These are phyloP conservation scores for Colletotrichum scovillei DNA, from an alignment of 2,329 filamentous ascomycete genomes.

Conservation along the genomic window DNA sequence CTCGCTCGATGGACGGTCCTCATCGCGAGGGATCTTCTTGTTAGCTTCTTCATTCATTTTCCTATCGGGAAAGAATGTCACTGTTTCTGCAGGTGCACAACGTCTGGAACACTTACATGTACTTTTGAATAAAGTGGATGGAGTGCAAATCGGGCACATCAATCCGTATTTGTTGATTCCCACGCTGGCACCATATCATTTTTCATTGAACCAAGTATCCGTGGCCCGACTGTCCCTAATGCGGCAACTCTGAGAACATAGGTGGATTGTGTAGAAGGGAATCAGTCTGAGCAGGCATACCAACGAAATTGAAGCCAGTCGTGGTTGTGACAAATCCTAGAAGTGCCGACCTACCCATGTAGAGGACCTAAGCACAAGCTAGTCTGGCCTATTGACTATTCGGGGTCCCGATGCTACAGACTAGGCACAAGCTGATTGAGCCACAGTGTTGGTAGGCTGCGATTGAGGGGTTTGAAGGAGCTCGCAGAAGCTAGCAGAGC, in stretches of 20 bases:
- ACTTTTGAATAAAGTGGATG: too few species aligned
- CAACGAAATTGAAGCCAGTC: not conserved
- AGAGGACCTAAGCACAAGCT: not conserved
- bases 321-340: not conserved
- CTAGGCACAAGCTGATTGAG: not conserved
- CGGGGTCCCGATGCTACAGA: too few species aligned
- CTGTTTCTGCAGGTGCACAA: too few species aligned
- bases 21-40: too few species aligned
- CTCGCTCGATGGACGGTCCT: too few species aligned
- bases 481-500: not conserved
- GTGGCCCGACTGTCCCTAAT: not conserved
- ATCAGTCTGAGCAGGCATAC: not conserved
- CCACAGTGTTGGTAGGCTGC: not conserved
- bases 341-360: not conserved
- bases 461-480: not conserved
- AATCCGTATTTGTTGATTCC: not conserved
- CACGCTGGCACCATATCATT: not conserved
- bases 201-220: not conserved
- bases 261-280: too few species aligned
- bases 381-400: not conserved
- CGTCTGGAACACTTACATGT: too few species aligned
- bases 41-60: too few species aligned
- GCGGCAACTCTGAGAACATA: not conserved
- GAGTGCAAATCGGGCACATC: too few species aligned
- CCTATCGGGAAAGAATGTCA: too few species aligned